A percentile compares a stretch with the other conserved stretches of the same genome.
Evolutionary conservation across 768 basidiomycete genomes (phyloP).

Genomic region (Tricholoma matsutake): DNA sequence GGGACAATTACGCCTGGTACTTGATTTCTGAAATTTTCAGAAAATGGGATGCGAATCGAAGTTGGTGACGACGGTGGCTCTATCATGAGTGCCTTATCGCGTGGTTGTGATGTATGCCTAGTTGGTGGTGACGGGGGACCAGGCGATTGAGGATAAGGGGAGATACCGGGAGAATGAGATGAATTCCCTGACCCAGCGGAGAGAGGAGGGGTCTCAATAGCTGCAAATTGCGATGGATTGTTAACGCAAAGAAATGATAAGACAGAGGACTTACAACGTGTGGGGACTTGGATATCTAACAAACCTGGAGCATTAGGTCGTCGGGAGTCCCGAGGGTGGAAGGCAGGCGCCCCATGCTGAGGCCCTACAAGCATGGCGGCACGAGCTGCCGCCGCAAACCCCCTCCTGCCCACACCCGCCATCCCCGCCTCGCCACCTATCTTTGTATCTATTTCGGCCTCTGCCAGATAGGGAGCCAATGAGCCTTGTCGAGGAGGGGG

Average conservation of each 20-base stretch:
- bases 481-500: neutral
- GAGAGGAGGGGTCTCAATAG: slow-evolving; percentile 41
- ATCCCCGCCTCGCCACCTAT: slow-evolving; percentile 77
- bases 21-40: slow-evolving; percentile 51
- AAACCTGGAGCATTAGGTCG: slow-evolving; percentile 39
- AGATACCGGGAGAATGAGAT: slow-evolving; percentile 41
- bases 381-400: slow-evolving; percentile 75
- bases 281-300: slow-evolving; percentile 44
- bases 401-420: slow-evolving; percentile 88
- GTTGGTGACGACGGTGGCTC: slow-evolving; percentile 22
- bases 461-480: slow-evolving; percentile 1
- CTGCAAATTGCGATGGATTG: slow-evolving; percentile 24
- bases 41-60: slow-evolving; percentile 47
- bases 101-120: slow-evolving; percentile 10
- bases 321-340: slow-evolving; percentile 17
- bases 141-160: slow-evolving; percentile 37
- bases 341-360: slow-evolving; percentile 12
- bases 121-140: slow-evolving; percentile 18
- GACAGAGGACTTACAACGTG: slow-evolving; percentile 35
- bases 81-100: slow-evolving; percentile 1
- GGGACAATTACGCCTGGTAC: slow-evolving; percentile 23
- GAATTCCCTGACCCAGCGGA: slow-evolving; percentile 46
- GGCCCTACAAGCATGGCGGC: slow-evolving; percentile 37
- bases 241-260: slow-evolving; percentile 13
- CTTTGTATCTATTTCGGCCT: slow-evolving; percentile 60